phyloP scores from a whole-genome alignment of 805 yeast species.

The Zygosaccharomyces gambellarensis region DNA sequence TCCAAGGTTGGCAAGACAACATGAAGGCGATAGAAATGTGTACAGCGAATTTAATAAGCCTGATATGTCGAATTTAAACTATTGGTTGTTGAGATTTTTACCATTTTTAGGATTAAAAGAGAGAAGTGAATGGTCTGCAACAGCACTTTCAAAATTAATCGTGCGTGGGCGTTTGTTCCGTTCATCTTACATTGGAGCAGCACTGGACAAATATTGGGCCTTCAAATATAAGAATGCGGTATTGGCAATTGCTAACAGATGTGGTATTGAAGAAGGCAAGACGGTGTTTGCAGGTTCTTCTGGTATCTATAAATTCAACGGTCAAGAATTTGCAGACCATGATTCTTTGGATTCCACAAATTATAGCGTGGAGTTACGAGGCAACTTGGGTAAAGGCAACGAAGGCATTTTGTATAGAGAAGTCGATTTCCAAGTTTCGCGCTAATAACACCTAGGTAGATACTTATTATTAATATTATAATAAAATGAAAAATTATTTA shows the following conservation, averaged over 20 bases:
- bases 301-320: slow-evolving; percentile 51
- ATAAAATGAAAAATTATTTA: not conserved
- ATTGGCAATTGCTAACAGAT: slow-evolving; percentile 61
- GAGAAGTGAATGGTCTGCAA: slow-evolving; percentile 21
- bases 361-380: slow-evolving; percentile 49
- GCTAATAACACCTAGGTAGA: slow-evolving; percentile 6
- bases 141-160: slow-evolving; percentile 7
- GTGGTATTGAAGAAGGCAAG: slow-evolving; percentile 65
- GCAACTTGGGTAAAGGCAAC: slow-evolving; percentile 55
- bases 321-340: slow-evolving; percentile 29
- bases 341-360: slow-evolving; percentile 39
- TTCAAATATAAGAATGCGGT: slow-evolving; percentile 31
- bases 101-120: slow-evolving; percentile 48
- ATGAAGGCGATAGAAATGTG: not conserved
- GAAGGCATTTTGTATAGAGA: slow-evolving; percentile 65
- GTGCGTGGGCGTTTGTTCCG: not conserved
- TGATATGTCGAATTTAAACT: slow-evolving; percentile 50
- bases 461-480: not conserved
- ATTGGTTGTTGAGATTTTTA: slow-evolving; percentile 69
- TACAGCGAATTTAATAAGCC: slow-evolving; percentile 37
- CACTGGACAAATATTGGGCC: slow-evolving; percentile 23
- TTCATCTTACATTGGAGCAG: slow-evolving; percentile 24
- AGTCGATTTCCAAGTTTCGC: slow-evolving; percentile 38
- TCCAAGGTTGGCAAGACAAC: slow-evolving; percentile 9
- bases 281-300: slow-evolving; percentile 64